Conservation (phyloP, 495 filamentous ascomycete genomes). For the Aspergillus coremiiformis region DNA sequence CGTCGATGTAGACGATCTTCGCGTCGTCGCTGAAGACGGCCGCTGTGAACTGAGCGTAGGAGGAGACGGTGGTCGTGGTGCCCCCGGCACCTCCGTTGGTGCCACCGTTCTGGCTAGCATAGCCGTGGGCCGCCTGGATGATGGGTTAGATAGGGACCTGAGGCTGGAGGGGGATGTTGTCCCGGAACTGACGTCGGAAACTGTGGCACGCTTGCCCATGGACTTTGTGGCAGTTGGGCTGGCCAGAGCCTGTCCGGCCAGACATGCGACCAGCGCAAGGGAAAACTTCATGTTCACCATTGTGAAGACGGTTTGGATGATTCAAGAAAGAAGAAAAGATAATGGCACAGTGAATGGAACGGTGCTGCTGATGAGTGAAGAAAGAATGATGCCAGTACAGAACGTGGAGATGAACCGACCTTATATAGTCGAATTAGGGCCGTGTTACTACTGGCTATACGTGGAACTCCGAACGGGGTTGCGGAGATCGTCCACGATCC, state of each 20-base stretch:
- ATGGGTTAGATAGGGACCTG: not conserved
- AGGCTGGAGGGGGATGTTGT: not conserved
- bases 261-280: constrained; percentile 20
- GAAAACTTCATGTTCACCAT: constrained; percentile 27
- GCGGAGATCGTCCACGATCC: not conserved
- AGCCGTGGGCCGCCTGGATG: constrained; percentile 26
- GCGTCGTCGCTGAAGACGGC: constrained; percentile 39
- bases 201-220: constrained; percentile 22
- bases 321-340: not conserved
- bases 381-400: not conserved
- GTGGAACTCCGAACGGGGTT: not conserved
- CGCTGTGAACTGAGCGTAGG: constrained; percentile 44
- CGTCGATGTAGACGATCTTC: constrained; percentile 43
- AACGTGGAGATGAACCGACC: not conserved
- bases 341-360: constrained; percentile 6
- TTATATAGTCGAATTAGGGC: not conserved
- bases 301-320: constrained; percentile 1
- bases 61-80: constrained; percentile 51
- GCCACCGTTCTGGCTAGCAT: constrained; percentile 41
- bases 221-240: constrained; percentile 21
- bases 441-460: not conserved
- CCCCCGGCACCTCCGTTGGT: constrained; percentile 56
- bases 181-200: constrained; percentile 20
- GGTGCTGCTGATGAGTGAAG: not conserved
- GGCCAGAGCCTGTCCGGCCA: constrained; percentile 25